phyloP scores from a whole-genome alignment of 2,329 filamentous ascomycete genomes.

The Xylaria sp. region DNA sequence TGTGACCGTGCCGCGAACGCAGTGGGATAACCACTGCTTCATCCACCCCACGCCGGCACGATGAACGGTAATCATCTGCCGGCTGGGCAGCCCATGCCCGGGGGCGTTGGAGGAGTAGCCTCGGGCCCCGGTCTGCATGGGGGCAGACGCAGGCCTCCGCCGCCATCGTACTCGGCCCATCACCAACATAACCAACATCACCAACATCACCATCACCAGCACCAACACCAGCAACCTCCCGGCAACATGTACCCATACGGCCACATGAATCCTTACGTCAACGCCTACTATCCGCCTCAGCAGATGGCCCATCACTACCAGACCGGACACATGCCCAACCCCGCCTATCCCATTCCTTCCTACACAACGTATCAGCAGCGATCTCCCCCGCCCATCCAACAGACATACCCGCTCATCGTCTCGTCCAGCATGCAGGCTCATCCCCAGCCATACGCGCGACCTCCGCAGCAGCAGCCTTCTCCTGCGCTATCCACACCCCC shows the following conservation, averaged over 20 bases:
- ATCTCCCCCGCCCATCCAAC: slow-evolving; percentile 54
- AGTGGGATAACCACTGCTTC: slow-evolving; percentile 49
- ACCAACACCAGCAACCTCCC: slow-evolving; percentile 46
- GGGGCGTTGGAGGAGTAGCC: slow-evolving; percentile 45
- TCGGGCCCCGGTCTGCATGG: slow-evolving; percentile 45
- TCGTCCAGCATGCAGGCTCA: slow-evolving; percentile 51
- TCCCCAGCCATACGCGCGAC: slow-evolving; percentile 59
- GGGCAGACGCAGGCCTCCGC: slow-evolving; percentile 53
- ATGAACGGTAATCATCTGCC: slow-evolving; percentile 82
- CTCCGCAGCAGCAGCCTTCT: slow-evolving; percentile 54
- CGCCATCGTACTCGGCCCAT: slow-evolving; percentile 51
- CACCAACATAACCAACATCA: slow-evolving; percentile 47
- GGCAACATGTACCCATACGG: slow-evolving; percentile 58
- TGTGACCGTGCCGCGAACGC: slow-evolving; percentile 33
- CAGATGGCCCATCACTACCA: slow-evolving; percentile 71
- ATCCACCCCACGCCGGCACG: slow-evolving; percentile 72
- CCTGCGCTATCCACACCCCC: slow-evolving; percentile 65
- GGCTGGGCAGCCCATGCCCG: slow-evolving; percentile 74
- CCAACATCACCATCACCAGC: slow-evolving; percentile 34
- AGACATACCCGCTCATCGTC: slow-evolving; percentile 64
- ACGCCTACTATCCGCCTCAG: slow-evolving; percentile 57
- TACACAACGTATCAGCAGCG: slow-evolving; percentile 53
- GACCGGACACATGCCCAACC: slow-evolving; percentile 57
- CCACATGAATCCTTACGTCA: slow-evolving; percentile 62
- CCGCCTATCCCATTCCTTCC: slow-evolving; percentile 57